phyloP scores from a whole-genome alignment of 2,329 filamentous ascomycete species.

The Colletotrichum sp. region DNA sequence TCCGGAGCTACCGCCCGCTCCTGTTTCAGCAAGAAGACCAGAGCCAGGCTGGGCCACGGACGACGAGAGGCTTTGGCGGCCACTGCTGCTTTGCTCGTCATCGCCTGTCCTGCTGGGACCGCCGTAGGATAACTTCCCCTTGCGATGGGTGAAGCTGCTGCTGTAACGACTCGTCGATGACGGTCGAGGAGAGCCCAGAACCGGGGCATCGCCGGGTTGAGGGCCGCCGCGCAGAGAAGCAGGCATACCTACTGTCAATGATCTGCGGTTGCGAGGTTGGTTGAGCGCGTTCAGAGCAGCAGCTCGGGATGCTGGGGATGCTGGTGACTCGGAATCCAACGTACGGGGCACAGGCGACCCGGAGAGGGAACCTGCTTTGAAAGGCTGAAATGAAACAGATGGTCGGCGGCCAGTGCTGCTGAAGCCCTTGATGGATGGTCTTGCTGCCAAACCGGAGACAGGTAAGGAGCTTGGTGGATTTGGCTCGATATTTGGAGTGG shows the following conservation, averaged over 20 bases:
- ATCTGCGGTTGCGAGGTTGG: constrained; percentile 72
- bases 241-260: constrained; percentile 77
- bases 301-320: constrained; percentile 57
- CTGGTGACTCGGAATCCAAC: constrained; percentile 55
- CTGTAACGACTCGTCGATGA: constrained; percentile 83
- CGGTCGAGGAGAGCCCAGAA: constrained; percentile 80
- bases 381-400: constrained; percentile 91
- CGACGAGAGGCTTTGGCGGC: constrained; percentile 76
- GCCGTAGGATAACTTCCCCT: constrained; percentile 77
- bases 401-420: constrained; percentile 70
- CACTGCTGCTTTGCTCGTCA: constrained; percentile 80
- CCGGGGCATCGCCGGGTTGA: constrained; percentile 65
- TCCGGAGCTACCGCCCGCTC: constrained; percentile 69
- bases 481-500: constrained; percentile 49
- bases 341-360: constrained; percentile 73
- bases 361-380: constrained; percentile 95
- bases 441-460: constrained; percentile 40
- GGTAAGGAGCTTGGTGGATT: constrained; percentile 59
- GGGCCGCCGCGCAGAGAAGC: constrained; percentile 73
- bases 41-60: constrained; percentile 77
- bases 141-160: constrained; percentile 90
- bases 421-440: constrained; percentile 45
- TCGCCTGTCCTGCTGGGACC: constrained; percentile 70
- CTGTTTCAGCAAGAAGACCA: constrained; percentile 75
- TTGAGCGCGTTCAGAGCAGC: constrained; percentile 54